Evolutionary conservation across 352 stramenopile species (phyloP), one percentile per base, ranked within the genome.

Genomic region (Phytophthora pini): DNA sequence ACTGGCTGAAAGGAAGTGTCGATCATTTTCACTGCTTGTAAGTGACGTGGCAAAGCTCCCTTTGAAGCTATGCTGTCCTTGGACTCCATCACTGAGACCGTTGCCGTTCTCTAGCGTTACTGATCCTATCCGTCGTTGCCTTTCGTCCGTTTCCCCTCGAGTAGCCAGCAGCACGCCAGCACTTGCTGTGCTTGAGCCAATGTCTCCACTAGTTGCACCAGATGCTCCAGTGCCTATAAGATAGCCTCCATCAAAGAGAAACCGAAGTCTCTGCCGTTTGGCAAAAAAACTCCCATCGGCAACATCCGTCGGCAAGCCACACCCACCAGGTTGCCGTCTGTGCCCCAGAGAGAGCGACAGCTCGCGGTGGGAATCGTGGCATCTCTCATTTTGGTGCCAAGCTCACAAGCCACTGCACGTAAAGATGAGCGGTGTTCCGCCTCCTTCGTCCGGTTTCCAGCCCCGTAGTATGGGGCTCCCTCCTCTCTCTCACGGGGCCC

Each of bases 401-500:
- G 17, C 31, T n/a, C 36, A 26, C 68, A 76, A 76, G 68, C 26
- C 26, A 8, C 46, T 15, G 36, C n/a, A 31, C 20, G n/a, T 13
- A 43, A 31, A 31, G 12, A 77, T 74, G 64, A 74, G 46, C 51
- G 64, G 56, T 45, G 29, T 27, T 2, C 68, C 61, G 40, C 72
- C 72, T 9, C 68, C 68, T 43, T 74, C 72, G 5, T 78, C 66
- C 13, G 47, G 70, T 51, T 56, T 34, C n/a, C 55, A 54, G 44
- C 51, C 69, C 13, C 59, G 51, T 43, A 74, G 60, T 36, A 46
- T 72, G 34, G 69, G 66, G 0, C 53, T 79, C 9, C 73, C 67
- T 4, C 70, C 73, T 31, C 53, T 79, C 3, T 81, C 73, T 11
- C 62, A 77, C 32, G 72, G 38, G 26, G 72, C 32, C 11, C 73